Conservation (phyloP, 257 asterid genomes). For the Salvia splendens region DNA sequence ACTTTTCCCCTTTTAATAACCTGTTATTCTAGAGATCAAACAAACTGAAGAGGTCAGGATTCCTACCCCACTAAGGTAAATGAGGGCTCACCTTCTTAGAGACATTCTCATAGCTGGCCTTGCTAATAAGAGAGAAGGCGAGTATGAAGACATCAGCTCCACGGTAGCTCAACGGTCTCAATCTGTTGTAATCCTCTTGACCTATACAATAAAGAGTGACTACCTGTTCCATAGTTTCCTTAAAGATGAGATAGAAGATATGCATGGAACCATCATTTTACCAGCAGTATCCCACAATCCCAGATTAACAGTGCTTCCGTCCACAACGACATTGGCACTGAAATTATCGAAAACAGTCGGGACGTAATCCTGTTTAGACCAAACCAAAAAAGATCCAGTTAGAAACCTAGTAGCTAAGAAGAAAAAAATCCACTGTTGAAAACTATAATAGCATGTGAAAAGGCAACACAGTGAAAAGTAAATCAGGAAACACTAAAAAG, state of each 20-base stretch:
- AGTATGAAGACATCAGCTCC: slow-evolving; percentile 88
- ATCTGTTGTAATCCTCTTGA: slow-evolving; percentile 72
- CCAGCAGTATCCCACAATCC: slow-evolving; percentile 92
- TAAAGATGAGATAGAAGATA: slow-evolving; percentile 7
- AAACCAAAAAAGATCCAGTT: not conserved
- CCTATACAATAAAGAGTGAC: slow-evolving; percentile 43
- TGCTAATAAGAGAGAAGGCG: slow-evolving; percentile 84
- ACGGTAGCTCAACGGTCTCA: slow-evolving; percentile 82
- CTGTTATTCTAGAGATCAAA: slow-evolving; percentile 6
- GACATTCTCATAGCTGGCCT: slow-evolving; percentile 76
- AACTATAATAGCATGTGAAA: slow-evolving; percentile 15
- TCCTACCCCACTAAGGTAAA: not conserved
- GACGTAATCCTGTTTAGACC: slow-evolving; percentile 64
- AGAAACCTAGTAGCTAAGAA: not conserved
- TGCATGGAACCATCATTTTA: slow-evolving; percentile 23
- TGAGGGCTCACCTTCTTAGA: slow-evolving; percentile 52
- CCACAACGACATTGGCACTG: slow-evolving; percentile 80
- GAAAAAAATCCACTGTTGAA: slow-evolving; percentile 2
- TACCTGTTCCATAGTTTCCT: not conserved
- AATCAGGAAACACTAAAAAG: slow-evolving; percentile 5
- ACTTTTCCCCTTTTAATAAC: not conserved
- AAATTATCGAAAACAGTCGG: slow-evolving; percentile 83
- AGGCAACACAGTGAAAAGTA: not conserved
- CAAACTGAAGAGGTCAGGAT: not conserved
- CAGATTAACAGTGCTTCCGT: slow-evolving; percentile 70